Evolutionary conservation across 805 yeast genomes (phyloP).

Genomic region (Candida insectalens): DNA sequence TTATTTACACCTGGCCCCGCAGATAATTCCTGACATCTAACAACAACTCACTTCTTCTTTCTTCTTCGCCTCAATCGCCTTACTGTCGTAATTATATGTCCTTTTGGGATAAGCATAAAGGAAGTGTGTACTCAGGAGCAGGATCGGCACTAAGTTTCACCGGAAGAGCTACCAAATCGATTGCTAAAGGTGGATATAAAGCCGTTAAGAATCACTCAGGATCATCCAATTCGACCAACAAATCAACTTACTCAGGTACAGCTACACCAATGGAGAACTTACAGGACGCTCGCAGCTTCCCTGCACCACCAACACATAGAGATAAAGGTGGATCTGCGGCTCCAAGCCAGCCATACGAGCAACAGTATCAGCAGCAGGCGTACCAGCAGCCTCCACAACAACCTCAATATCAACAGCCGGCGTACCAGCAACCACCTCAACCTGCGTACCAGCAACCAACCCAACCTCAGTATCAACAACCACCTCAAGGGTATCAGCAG

Average conservation of each 20-base stretch:
- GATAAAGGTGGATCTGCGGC: no score
- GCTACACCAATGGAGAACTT: constrained; percentile 13
- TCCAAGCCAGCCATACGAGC: constrained; percentile 4
- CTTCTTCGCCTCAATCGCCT: no score
- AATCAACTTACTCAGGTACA: constrained; percentile 7
- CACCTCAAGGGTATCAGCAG: constrained; percentile 2
- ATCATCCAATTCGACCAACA: constrained; percentile 14
- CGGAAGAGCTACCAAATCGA: constrained; percentile 37
- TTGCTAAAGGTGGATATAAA: constrained; percentile 27
- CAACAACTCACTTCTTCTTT: no score
- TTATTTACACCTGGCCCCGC: no score
- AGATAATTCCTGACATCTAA: no score
- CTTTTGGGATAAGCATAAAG: constrained; percentile 46
- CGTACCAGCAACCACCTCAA: constrained; percentile 6
- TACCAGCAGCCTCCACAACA: constrained; percentile 5
- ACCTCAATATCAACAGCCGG: constrained; percentile 6
- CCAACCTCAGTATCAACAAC: constrained; percentile 3
- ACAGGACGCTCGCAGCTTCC: constrained; percentile 25
- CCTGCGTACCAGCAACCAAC: constrained; percentile 5
- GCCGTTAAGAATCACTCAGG: constrained; percentile 35
- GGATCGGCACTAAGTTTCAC: constrained; percentile 41
- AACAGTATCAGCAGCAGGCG: constrained; percentile 3
- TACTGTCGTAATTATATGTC: no score
- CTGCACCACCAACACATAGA: constrained; percentile 21
- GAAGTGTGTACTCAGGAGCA: constrained; percentile 38